phyloP scores from a whole-genome alignment of 805 yeast genomes.

The Komagataella pseudopastoris region DNA sequence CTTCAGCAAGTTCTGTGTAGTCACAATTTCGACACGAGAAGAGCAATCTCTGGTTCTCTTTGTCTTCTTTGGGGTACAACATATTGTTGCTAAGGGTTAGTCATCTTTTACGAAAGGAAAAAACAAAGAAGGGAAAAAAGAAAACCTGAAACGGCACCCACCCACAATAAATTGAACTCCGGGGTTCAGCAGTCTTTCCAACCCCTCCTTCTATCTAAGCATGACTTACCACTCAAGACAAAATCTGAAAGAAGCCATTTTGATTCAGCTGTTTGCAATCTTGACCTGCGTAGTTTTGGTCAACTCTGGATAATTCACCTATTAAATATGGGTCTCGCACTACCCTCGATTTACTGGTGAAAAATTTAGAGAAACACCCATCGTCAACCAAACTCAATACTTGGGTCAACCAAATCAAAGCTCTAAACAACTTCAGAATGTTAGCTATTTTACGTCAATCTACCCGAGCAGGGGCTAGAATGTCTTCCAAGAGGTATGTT shows the following conservation, averaged over 20 bases:
- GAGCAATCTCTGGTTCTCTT: conserved; percentile 56
- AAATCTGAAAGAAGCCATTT: conserved; percentile 87
- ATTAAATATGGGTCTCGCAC: background rate
- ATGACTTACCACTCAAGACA: conserved; percentile 61
- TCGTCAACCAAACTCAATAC: background rate
- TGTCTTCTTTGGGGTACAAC: conserved; percentile 96
- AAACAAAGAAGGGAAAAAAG: background rate
- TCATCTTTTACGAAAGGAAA: background rate
- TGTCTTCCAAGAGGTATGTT: conserved; percentile 12
- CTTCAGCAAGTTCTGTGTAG: conserved; percentile 83
- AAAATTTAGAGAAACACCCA: background rate
- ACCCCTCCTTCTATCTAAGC: background rate
- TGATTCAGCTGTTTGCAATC: background rate
- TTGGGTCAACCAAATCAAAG: background rate
- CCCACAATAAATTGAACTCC: background rate
- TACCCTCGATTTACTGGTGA: background rate
- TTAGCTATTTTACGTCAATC: conserved; percentile 3
- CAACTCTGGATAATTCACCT: background rate
- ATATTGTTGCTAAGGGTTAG: conserved; percentile 58
- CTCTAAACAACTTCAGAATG: background rate
- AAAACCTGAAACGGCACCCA: background rate
- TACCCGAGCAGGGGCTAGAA: conserved; percentile 12
- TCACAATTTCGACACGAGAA: conserved; percentile 93
- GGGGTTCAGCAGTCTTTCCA: background rate
- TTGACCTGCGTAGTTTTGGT: background rate